phyloP scores from a whole-genome alignment of 2,329 filamentous ascomycete species.

The Stagonosporopsis vannaccii region DNA sequence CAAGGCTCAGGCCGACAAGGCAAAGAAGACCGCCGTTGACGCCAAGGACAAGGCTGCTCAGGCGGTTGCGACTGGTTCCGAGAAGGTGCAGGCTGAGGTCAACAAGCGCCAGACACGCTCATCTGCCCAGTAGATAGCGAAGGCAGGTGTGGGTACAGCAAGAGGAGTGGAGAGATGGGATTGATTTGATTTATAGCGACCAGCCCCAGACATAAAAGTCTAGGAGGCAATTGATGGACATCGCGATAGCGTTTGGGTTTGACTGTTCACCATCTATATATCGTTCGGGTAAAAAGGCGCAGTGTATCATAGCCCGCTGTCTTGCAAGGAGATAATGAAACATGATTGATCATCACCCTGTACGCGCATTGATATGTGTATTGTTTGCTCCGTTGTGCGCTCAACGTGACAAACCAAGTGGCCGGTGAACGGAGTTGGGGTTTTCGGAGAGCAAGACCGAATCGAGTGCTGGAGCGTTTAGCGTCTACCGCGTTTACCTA shows the following conservation, averaged over 20 bases:
- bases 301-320: constrained; percentile 40
- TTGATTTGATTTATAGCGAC: constrained; percentile 13
- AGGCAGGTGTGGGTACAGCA: constrained; percentile 10
- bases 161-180: neutral
- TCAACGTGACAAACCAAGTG: neutral
- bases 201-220: constrained; percentile 22
- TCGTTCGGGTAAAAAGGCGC: constrained; percentile 37
- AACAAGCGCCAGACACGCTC: constrained; percentile 66
- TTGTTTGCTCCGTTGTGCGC: neutral
- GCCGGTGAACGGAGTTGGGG: neutral
- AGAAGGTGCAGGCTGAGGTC: constrained; percentile 76
- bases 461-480: constrained; percentile 3
- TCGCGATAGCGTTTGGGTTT: constrained; percentile 29
- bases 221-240: constrained; percentile 22
- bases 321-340: constrained; percentile 27
- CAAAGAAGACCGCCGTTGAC: constrained; percentile 73
- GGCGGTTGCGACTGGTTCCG: constrained; percentile 66
- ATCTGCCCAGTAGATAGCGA: constrained; percentile 35
- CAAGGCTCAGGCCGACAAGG: constrained; percentile 77
- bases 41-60: constrained; percentile 75
- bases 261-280: constrained; percentile 31
- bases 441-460: constrained; percentile 2
- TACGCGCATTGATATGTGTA: constrained; percentile 5
- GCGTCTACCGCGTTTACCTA: constrained; percentile 17
- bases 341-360: constrained; percentile 8